Evolutionary conservation across 805 yeast species (phyloP).

Genomic region (Saturnispora mendoncae): DNA sequence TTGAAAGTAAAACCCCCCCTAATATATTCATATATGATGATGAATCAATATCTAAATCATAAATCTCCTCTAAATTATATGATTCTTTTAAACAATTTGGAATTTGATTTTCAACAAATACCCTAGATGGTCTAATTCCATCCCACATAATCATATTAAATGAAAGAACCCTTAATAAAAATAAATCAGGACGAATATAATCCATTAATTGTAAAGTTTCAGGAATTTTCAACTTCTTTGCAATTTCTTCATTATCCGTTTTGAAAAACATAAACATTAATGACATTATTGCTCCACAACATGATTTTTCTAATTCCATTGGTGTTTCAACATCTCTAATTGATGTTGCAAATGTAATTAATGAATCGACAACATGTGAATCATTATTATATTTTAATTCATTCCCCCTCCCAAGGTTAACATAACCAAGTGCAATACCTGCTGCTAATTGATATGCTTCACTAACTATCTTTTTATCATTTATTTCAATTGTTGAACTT

Average conservation of each 20-base stretch:
- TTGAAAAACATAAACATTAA: constrained; percentile 64
- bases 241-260: constrained; percentile 51
- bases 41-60: constrained; percentile 46
- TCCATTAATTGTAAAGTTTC: constrained; percentile 48
- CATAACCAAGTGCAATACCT: constrained; percentile 79
- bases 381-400: constrained; percentile 44
- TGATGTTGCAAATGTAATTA: constrained; percentile 49
- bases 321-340: constrained; percentile 55
- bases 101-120: constrained; percentile 52
- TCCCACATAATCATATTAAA: constrained; percentile 68
- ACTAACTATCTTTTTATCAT: constrained; percentile 49
- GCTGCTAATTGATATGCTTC: constrained; percentile 84
- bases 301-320: constrained; percentile 50
- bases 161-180: constrained; percentile 57
- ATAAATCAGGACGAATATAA: constrained; percentile 71
- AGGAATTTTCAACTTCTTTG: constrained; percentile 55
- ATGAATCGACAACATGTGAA: constrained; percentile 50
- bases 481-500: constrained; percentile 40
- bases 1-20: constrained; percentile 66
- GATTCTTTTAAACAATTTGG: constrained; percentile 37
- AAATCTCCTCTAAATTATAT: constrained; percentile 23
- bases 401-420: constrained; percentile 71
- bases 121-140: constrained; percentile 35
- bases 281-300: constrained; percentile 71
- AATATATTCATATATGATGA: constrained; percentile 54